phyloP scores from a whole-genome alignment of 306 rosid species.

The Vigna reflexopilosa region DNA sequence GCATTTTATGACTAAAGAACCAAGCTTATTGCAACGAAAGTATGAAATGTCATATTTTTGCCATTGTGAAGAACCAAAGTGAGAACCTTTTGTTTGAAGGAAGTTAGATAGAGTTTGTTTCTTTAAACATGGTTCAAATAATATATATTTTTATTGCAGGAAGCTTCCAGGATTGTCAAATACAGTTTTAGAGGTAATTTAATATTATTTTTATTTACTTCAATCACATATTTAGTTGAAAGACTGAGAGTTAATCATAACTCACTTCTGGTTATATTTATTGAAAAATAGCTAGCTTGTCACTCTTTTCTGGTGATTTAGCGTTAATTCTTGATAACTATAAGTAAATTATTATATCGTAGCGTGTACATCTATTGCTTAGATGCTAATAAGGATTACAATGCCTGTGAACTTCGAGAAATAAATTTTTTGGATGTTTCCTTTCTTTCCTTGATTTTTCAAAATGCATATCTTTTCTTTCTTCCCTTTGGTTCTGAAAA shows the following conservation, averaged over 20 bases:
- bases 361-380: conserved; percentile 13
- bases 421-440: neutral
- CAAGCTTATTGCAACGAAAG: neutral
- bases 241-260: conserved; percentile 5
- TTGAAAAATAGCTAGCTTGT: conserved; percentile 17
- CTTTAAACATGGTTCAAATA: conserved; percentile 18
- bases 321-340: conserved; percentile 32
- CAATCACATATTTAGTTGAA: neutral
- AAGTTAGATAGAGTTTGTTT: conserved; percentile 21
- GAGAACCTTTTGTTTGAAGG: conserved; percentile 8
- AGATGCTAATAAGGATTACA: conserved; percentile 35
- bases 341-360: conserved; percentile 11
- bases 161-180: conserved; percentile 46
- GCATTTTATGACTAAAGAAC: conserved; percentile 17
- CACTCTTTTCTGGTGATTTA: conserved; percentile 12
- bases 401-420: conserved; percentile 4
- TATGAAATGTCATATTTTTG: conserved; percentile 11
- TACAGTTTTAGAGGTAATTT: conserved; percentile 58
- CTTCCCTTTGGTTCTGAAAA: conserved; percentile 6
- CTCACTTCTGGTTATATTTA: conserved; percentile 24
- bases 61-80: conserved; percentile 11
- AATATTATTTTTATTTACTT: conserved; percentile 21
- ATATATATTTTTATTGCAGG: conserved; percentile 52
- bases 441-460: conserved; percentile 8
- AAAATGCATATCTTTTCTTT: neutral